Evolutionary conservation across 2,329 filamentous ascomycete species (phyloP).

Genomic region (Graphilbum sp.): DNA sequence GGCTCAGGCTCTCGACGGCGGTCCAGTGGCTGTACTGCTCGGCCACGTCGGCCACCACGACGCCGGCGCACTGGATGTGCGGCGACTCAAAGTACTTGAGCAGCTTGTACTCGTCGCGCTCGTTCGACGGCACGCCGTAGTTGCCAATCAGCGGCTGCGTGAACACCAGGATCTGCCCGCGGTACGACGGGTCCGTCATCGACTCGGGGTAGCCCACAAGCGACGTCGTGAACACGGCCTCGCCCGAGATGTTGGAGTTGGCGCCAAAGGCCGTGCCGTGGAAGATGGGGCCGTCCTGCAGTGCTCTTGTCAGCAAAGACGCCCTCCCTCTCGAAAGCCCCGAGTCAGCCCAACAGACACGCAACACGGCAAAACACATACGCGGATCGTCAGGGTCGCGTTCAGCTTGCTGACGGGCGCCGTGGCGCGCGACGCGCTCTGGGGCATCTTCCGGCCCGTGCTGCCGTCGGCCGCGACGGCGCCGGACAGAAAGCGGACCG

Average conservation of each 20-base stretch:
- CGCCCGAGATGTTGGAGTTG: slow-evolving; percentile 89
- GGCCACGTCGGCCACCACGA: slow-evolving; percentile 90
- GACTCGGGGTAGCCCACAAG: slow-evolving; percentile 96
- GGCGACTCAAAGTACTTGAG: slow-evolving; percentile 98
- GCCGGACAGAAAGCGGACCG: background rate
- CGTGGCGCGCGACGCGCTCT: slow-evolving; percentile 38
- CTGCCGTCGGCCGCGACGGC: slow-evolving; percentile 25
- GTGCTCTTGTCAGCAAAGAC: background rate
- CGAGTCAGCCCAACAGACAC: too few species aligned
- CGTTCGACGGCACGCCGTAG: slow-evolving; percentile 83
- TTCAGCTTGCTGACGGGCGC: slow-evolving; percentile 49
- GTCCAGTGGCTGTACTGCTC: slow-evolving; percentile 97
- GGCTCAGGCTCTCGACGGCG: slow-evolving; percentile 77
- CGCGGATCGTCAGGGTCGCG: slow-evolving; percentile 89
- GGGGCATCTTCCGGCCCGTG: slow-evolving; percentile 52
- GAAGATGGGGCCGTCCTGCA: slow-evolving; percentile 81
- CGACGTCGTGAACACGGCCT: slow-evolving; percentile 97
- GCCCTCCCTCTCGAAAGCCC: too few species aligned
- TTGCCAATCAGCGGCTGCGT: slow-evolving; percentile 96
- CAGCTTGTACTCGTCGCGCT: slow-evolving; percentile 75
- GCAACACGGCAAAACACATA: slow-evolving; percentile 34
- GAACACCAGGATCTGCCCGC: slow-evolving; percentile 93
- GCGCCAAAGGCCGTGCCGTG: slow-evolving; percentile 93
- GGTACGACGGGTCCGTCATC: slow-evolving; percentile 75
- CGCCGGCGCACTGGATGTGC: slow-evolving; percentile 88